Percentiles rank a stretch among this genome's conserved stretches.
Conservation (phyloP, 1,139 yeast species). For the Candida tropicalis region DNA sequence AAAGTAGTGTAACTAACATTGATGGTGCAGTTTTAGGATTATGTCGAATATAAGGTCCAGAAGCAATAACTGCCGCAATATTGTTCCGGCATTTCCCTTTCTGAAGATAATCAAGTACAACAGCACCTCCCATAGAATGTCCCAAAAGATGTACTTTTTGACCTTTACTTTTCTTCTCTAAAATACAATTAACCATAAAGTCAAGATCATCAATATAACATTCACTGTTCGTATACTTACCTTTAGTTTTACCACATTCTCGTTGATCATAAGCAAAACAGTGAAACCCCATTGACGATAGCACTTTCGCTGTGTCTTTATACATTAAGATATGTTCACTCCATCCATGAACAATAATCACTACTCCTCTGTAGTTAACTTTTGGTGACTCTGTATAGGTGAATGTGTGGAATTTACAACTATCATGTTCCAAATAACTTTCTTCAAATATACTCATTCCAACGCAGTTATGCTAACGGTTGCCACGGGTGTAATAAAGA, state of each 20-base stretch:
- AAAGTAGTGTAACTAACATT: not conserved
- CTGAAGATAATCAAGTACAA: conserved; percentile 22
- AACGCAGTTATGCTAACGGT: no score
- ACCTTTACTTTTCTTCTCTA: not conserved
- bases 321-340: conserved; percentile 26
- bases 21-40: conserved; percentile 17
- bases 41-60: conserved; percentile 22
- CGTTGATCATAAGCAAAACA: conserved; percentile 25
- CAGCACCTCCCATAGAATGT: conserved; percentile 28
- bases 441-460: not conserved
- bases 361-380: conserved; percentile 16
- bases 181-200: conserved; percentile 21
- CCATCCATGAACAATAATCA: conserved; percentile 27
- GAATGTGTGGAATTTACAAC: conserved; percentile 20
- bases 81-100: conserved; percentile 20
- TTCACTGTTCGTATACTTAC: conserved; percentile 13
- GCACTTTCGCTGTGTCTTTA: conserved; percentile 20
- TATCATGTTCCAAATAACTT: conserved; percentile 13
- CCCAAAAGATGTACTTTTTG: conserved; percentile 18
- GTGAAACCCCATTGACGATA: conserved; percentile 23
- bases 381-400: conserved; percentile 13
- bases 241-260: conserved; percentile 26
- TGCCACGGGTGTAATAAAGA: no score
- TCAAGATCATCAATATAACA: conserved; percentile 21
- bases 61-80: conserved; percentile 19